Evolutionary conservation across 345 rosid genomes (phyloP).

Genomic region (Carallia brachiata): DNA sequence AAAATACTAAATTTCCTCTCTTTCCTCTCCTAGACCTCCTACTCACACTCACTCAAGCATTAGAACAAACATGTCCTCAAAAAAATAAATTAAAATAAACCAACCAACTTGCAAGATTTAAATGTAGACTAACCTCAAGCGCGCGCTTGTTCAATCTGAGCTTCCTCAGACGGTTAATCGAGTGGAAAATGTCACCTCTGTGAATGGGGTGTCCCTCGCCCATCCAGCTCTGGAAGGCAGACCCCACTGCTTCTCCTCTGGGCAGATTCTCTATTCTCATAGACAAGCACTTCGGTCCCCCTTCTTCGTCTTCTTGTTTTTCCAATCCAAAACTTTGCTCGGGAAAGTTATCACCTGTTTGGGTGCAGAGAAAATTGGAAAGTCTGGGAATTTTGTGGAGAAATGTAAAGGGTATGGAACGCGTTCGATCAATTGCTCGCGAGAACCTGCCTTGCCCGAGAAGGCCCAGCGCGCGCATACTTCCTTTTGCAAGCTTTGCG

Average conservation of each 20-base stretch:
- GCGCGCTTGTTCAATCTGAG: conserved; percentile 68
- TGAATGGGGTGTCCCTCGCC: conserved; percentile 76
- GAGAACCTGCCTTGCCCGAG: conserved; percentile 32
- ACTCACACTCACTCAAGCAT: background rate
- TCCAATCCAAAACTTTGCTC: conserved; percentile 16
- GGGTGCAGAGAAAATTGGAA: conserved; percentile 38
- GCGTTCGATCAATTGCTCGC: conserved; percentile 57
- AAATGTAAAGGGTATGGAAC: conserved; percentile 15
- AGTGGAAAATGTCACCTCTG: conserved; percentile 69
- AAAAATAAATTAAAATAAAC: background rate
- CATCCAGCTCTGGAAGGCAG: conserved; percentile 87
- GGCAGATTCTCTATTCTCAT: conserved; percentile 70
- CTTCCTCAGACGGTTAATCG: conserved; percentile 77
- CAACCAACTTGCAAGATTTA: too few relatives aligned
- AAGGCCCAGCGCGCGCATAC: conserved; percentile 32
- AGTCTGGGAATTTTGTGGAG: conserved; percentile 4
- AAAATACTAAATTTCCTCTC: background rate
- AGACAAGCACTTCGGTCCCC: conserved; percentile 53
- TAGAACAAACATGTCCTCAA: background rate
- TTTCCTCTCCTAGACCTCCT: background rate
- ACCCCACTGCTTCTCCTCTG: conserved; percentile 57
- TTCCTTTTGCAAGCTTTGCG: background rate
- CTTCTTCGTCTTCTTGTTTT: conserved; percentile 20
- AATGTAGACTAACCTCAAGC: conserved; percentile 45
- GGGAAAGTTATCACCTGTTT: conserved; percentile 4